These are phyloP conservation scores for Beauveria asiatica DNA, from an alignment of 2,329 filamentous ascomycete species.

Conservation along the genomic window DNA sequence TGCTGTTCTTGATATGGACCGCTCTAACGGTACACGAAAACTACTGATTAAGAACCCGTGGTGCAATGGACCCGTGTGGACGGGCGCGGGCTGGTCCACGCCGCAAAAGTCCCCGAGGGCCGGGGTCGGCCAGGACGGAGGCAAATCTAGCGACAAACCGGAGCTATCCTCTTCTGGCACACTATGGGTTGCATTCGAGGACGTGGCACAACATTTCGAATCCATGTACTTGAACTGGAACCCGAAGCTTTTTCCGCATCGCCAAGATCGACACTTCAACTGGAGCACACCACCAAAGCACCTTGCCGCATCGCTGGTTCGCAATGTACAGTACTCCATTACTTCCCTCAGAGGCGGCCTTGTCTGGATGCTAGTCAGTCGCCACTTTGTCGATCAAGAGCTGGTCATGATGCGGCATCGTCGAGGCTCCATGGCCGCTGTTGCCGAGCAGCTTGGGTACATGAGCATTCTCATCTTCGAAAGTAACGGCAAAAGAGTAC, in stretches of 20 bases:
- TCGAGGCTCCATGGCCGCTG: constrained; percentile 32
- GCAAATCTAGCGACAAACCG: not conserved
- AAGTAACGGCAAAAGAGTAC: constrained; percentile 60
- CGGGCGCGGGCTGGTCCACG: constrained; percentile 30
- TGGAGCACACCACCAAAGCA: constrained; percentile 58
- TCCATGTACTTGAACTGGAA: constrained; percentile 98
- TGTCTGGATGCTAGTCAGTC: constrained; percentile 78
- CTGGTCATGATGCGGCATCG: constrained; percentile 44
- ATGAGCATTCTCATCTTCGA: constrained; percentile 82
- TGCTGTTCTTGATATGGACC: constrained; percentile 73
- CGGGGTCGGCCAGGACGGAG: not conserved
- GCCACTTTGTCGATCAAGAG: constrained; percentile 71
- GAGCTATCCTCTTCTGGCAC: constrained; percentile 47
- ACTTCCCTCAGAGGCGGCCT: constrained; percentile 48
- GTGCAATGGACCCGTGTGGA: constrained; percentile 74
- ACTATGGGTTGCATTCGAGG: constrained; percentile 88
- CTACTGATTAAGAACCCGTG: constrained; percentile 93
- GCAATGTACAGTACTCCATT: constrained; percentile 66
- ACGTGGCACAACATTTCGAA: constrained; percentile 85
- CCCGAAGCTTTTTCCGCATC: constrained; percentile 67
- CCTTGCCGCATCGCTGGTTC: constrained; percentile 46
- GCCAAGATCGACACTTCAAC: constrained; percentile 82
- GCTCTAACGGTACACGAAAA: constrained; percentile 49
- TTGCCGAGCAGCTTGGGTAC: constrained; percentile 59
- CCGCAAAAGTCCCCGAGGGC: constrained; percentile 7